phyloP scores from a whole-genome alignment of 2,329 filamentous ascomycete genomes.

The Colletotrichum chlorophyti region DNA sequence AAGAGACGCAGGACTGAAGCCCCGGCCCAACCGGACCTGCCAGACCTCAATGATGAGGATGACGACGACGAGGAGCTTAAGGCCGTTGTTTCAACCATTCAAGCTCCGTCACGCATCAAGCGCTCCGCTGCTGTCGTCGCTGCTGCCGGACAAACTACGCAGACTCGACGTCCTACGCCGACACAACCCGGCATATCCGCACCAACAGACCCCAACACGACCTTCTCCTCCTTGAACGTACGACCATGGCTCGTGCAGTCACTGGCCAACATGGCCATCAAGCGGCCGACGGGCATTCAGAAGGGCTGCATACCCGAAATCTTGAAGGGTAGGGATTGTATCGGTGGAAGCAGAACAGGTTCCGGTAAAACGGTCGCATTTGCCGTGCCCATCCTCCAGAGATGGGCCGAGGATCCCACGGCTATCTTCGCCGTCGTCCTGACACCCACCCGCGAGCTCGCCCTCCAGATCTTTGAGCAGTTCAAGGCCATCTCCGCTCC shows the following conservation, averaged over 20 bases:
- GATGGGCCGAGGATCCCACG: constrained; percentile 89
- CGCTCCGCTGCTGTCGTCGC: constrained; percentile 30
- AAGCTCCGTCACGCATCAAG: constrained; percentile 60
- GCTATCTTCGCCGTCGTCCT: constrained; percentile 90
- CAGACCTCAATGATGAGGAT: constrained; percentile 36
- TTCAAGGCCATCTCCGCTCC: constrained; percentile 90
- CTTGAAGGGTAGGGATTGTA: constrained; percentile 88
- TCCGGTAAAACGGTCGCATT: constrained; percentile 98
- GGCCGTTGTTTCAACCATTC: constrained; percentile 48
- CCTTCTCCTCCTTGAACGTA: constrained; percentile 76
- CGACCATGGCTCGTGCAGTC: constrained; percentile 89
- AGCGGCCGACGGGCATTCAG: constrained; percentile 89
- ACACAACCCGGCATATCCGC: constrained; percentile 49
- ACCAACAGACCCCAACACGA: constrained; percentile 63
- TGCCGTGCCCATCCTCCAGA: constrained; percentile 90
- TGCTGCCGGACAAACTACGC: constrained; percentile 28
- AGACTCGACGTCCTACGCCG: constrained; percentile 29
- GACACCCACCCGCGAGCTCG: constrained; percentile 90
- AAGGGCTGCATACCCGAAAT: constrained; percentile 93
- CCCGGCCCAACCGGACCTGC: constrained; percentile 17
- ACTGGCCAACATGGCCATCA: constrained; percentile 79
- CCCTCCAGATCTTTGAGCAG: constrained; percentile 95
- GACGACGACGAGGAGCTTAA: constrained; percentile 42
- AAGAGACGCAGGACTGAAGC: constrained; percentile 52
- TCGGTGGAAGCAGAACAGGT: constrained; percentile 92